A percentile compares a stretch with the other conserved stretches of the same genome.
These are phyloP conservation scores for Trichophyton equinum DNA, from an alignment of 2,329 filamentous ascomycete genomes.

Conservation along the genomic window DNA sequence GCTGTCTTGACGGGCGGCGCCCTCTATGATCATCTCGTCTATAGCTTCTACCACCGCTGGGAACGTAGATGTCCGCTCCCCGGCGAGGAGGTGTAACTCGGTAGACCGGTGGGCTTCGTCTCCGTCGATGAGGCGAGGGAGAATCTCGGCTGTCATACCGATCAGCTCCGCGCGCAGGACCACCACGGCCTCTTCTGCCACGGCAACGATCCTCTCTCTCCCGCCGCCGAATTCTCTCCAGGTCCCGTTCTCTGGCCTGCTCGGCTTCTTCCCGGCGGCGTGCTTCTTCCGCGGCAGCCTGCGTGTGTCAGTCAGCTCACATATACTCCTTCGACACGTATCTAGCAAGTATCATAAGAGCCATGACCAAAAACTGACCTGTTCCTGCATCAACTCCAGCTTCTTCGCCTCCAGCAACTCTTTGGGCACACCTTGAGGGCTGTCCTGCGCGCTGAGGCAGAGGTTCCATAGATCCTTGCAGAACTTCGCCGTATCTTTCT, in stretches of 20 bases:
- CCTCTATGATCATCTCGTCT: constrained; percentile 24
- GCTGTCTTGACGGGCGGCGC: constrained; percentile 26
- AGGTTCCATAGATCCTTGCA: constrained; percentile 92
- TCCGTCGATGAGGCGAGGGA: constrained; percentile 41
- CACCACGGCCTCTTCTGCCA: constrained; percentile 26
- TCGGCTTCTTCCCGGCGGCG: constrained; percentile 59
- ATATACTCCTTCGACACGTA: no score
- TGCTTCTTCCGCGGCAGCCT: constrained; percentile 57
- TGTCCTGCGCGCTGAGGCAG: constrained; percentile 77
- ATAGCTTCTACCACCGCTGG: constrained; percentile 29
- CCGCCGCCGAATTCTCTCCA: constrained; percentile 52
- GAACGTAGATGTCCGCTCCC: constrained; percentile 47
- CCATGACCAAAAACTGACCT: constrained; percentile 43
- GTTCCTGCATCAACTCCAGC: constrained; percentile 83
- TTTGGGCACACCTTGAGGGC: constrained; percentile 81
- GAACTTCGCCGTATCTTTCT: constrained; percentile 77
- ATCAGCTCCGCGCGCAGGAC: constrained; percentile 34
- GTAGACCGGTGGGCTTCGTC: constrained; percentile 35
- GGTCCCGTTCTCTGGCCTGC: constrained; percentile 56
- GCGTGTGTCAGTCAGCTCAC: constrained; percentile 1
- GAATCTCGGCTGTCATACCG: constrained; percentile 38
- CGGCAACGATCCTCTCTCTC: constrained; percentile 31
- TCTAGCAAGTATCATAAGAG: background rate
- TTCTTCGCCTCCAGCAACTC: constrained; percentile 95
- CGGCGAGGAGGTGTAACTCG: constrained; percentile 38